phyloP scores from a whole-genome alignment of 768 basidiomycete species.

The Termitomyces sp. region DNA sequence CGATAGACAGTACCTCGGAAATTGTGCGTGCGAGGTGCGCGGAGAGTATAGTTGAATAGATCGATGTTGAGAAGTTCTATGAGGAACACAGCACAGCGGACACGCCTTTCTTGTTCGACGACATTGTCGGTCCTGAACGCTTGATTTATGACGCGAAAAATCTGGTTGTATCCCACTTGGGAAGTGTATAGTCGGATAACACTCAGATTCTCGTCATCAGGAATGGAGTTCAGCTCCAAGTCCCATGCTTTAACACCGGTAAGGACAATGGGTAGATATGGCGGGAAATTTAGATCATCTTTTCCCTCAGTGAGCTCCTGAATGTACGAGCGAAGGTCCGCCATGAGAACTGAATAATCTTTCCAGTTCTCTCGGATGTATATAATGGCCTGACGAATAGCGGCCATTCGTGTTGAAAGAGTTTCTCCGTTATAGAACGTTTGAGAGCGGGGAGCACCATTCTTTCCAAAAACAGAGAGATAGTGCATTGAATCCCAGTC shows the following conservation, averaged over 20 bases:
- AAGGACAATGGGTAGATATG: slow-evolving; percentile 5
- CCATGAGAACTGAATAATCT: slow-evolving; percentile 7
- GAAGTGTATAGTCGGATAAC: slow-evolving; percentile 13
- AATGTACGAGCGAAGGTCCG: slow-evolving; percentile 8
- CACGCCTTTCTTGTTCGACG: slow-evolving; percentile 7
- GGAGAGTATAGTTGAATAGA: slow-evolving; percentile 11
- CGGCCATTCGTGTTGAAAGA: slow-evolving; percentile 6
- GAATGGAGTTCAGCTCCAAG: not conserved
- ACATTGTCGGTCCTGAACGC: slow-evolving; percentile 9
- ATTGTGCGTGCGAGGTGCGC: not conserved
- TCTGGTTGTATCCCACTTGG: slow-evolving; percentile 10
- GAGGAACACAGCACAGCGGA: slow-evolving; percentile 10
- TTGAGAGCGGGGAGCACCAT: slow-evolving; percentile 6
- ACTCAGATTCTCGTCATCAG: slow-evolving; percentile 9
- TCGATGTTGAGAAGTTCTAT: slow-evolving; percentile 14
- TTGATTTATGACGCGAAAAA: slow-evolving; percentile 11
- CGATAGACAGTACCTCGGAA: slow-evolving; percentile 12
- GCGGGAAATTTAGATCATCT: not conserved
- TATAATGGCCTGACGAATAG: slow-evolving; percentile 10
- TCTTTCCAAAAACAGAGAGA: slow-evolving; percentile 6
- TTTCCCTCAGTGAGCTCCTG: not conserved
- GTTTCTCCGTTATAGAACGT: slow-evolving; percentile 10
- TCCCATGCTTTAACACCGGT: slow-evolving; percentile 10
- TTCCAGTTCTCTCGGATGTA: slow-evolving; percentile 11
- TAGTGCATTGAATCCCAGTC: slow-evolving; percentile 11